These are phyloP conservation scores for Solanum tarapatanum DNA, from an alignment of 257 asterid genomes.

Conservation along the genomic window DNA sequence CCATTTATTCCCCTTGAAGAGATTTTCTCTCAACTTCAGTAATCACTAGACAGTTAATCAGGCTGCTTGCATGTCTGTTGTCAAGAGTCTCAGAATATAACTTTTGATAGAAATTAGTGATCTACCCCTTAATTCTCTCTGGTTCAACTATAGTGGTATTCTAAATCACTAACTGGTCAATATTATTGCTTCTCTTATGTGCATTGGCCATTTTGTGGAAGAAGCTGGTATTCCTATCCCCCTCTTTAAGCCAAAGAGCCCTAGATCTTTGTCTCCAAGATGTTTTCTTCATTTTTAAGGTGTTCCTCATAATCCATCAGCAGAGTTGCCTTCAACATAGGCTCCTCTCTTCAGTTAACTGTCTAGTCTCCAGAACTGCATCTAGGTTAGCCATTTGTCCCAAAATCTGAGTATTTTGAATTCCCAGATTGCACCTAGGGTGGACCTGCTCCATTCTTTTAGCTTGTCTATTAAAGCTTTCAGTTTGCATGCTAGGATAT, in stretches of 20 bases:
- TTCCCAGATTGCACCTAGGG: not conserved
- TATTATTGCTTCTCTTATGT: not conserved
- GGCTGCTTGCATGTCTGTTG: not conserved
- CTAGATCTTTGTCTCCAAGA: not conserved
- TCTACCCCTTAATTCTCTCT: not conserved
- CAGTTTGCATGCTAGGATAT: not conserved
- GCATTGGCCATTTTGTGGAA: not conserved
- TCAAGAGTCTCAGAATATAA: not conserved
- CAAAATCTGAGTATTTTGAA: not conserved
- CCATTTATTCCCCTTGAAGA: not conserved
- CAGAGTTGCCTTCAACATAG: not conserved
- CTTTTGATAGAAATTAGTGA: not conserved
- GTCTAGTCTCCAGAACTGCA: not conserved
- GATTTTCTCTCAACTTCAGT: not conserved
- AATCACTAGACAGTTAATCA: not conserved
- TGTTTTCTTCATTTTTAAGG: not conserved
- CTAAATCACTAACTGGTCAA: not conserved
- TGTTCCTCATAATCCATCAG: not conserved
- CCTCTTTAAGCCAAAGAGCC: not conserved
- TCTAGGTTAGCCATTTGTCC: not conserved
- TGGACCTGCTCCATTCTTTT: not conserved
- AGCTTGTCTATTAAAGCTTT: not conserved
- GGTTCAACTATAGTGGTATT: not conserved
- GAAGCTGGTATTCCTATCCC: not conserved
- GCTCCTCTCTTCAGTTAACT: not conserved